These are phyloP conservation scores for Biscogniauxia sp. DNA, from an alignment of 2,329 filamentous ascomycete species.

Conservation along the genomic window DNA sequence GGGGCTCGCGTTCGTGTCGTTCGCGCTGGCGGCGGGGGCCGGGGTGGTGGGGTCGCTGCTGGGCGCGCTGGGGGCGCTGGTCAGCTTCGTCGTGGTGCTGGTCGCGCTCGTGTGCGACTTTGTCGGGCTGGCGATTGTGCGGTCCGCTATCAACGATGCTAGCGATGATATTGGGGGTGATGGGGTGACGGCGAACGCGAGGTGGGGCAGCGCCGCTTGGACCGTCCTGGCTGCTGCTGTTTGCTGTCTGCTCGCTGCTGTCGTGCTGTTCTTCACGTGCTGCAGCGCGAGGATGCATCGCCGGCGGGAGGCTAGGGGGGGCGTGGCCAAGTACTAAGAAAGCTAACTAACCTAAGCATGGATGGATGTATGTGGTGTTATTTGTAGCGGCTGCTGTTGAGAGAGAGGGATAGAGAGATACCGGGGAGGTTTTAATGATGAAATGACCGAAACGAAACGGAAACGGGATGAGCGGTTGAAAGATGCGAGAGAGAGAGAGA, in stretches of 20 bases:
- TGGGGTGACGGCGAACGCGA: constrained; percentile 33
- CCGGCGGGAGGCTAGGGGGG: constrained; percentile 30
- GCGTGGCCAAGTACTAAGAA: neutral
- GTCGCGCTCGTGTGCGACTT: constrained; percentile 46
- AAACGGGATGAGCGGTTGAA: too few species aligned
- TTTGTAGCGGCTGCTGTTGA: too few species aligned
- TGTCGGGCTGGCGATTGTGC: constrained; percentile 38
- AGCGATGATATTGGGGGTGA: constrained; percentile 18
- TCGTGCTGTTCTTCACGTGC: constrained; percentile 62
- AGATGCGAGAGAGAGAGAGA: too few species aligned
- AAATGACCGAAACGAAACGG: too few species aligned
- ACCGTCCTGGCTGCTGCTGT: constrained; percentile 56
- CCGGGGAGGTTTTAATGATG: too few species aligned
- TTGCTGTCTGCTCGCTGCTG: constrained; percentile 51
- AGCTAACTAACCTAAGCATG: too few species aligned
- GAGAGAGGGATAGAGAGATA: too few species aligned
- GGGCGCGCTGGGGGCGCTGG: constrained; percentile 35
- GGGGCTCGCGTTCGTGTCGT: constrained; percentile 42
- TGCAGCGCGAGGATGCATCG: constrained; percentile 49
- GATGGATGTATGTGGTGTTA: too few species aligned
- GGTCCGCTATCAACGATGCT: constrained; percentile 22
- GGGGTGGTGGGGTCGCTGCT: constrained; percentile 42
- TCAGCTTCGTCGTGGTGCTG: constrained; percentile 42
- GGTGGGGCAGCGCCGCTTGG: constrained; percentile 57
- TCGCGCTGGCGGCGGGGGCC: constrained; percentile 42